Percentiles rank a stretch among this genome's conserved stretches.
These are phyloP conservation scores for Pleurostoma richardsiae DNA, from an alignment of 2,329 filamentous ascomycete species.

Conservation along the genomic window DNA sequence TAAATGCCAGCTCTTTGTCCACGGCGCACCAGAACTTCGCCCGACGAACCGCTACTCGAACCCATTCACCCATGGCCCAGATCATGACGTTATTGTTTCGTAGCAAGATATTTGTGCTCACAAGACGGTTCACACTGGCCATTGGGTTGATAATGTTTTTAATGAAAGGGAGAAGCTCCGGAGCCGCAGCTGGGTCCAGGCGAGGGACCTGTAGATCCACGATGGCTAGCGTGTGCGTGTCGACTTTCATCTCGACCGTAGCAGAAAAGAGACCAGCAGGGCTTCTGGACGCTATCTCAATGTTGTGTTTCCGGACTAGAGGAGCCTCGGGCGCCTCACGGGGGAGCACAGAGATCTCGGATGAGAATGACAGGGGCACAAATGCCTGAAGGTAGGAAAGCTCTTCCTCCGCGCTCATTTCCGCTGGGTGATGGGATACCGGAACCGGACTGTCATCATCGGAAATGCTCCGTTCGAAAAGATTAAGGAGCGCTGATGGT, in stretches of 20 bases:
- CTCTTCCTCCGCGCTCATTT: slow-evolving; percentile 58
- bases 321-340: slow-evolving; percentile 17
- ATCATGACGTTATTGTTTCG: slow-evolving; percentile 55
- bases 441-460: slow-evolving; percentile 24
- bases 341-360: slow-evolving; percentile 42
- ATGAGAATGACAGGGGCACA: slow-evolving; percentile 59
- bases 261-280: slow-evolving; percentile 53
- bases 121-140: slow-evolving; percentile 15
- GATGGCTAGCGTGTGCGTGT: slow-evolving; percentile 47
- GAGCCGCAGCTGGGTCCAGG: slow-evolving; percentile 52
- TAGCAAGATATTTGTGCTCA: slow-evolving; percentile 32
- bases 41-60: slow-evolving; percentile 53
- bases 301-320: slow-evolving; percentile 48
- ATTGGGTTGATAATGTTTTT: slow-evolving; percentile 28
- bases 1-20: slow-evolving; percentile 37
- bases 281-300: slow-evolving; percentile 41
- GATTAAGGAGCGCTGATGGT: slow-evolving; percentile 15
- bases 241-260: slow-evolving; percentile 52
- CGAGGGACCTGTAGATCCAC: slow-evolving; percentile 45
- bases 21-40: slow-evolving; percentile 59
- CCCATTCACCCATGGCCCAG: slow-evolving; percentile 67
- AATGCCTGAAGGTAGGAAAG: slow-evolving; percentile 68
- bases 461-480: slow-evolving; percentile 5
- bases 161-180: slow-evolving; percentile 53
- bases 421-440: slow-evolving; percentile 60